Percentiles rank a stretch among this genome's conserved stretches.
Evolutionary conservation across 257 asterid genomes (phyloP).

Genomic region (Scutellaria baicalensis): DNA sequence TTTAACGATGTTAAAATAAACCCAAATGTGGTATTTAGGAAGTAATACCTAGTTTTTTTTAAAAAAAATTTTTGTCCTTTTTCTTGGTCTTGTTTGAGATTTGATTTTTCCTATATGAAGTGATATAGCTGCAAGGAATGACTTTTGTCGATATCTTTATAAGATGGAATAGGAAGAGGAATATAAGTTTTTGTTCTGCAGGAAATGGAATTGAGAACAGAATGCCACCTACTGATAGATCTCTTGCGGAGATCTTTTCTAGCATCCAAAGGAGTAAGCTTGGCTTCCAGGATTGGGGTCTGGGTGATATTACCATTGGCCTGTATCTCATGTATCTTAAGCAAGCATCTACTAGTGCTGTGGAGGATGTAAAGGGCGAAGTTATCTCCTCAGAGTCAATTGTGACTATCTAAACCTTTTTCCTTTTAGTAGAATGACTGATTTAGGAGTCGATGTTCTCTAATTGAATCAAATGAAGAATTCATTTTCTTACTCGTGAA

Average conservation of each 20-base stretch:
- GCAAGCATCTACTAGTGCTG: constrained; percentile 61
- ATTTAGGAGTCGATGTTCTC: neutral
- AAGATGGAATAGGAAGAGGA: neutral
- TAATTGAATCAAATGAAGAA: neutral
- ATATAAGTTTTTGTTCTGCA: constrained; percentile 20
- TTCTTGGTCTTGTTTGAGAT: neutral
- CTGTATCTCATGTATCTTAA: constrained; percentile 81
- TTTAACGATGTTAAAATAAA: neutral
- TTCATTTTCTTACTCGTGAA: neutral
- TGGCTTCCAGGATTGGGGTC: constrained; percentile 93
- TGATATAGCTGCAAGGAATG: neutral
- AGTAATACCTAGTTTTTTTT: neutral
- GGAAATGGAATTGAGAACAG: constrained; percentile 45
- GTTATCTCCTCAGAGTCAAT: constrained; percentile 58
- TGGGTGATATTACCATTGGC: constrained; percentile 88
- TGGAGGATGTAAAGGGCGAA: constrained; percentile 75
- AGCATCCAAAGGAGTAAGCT: constrained; percentile 82
- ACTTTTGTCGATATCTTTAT: neutral
- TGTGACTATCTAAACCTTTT: constrained; percentile 36
- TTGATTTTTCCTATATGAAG: neutral
- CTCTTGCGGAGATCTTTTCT: constrained; percentile 67
- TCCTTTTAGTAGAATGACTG: neutral
- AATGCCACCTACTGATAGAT: constrained; percentile 59
- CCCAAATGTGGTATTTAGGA: neutral
- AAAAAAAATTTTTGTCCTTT: neutral